Evolutionary conservation across 2,329 filamentous ascomycete species (phyloP).

Genomic region (Fusarium metavorans): DNA sequence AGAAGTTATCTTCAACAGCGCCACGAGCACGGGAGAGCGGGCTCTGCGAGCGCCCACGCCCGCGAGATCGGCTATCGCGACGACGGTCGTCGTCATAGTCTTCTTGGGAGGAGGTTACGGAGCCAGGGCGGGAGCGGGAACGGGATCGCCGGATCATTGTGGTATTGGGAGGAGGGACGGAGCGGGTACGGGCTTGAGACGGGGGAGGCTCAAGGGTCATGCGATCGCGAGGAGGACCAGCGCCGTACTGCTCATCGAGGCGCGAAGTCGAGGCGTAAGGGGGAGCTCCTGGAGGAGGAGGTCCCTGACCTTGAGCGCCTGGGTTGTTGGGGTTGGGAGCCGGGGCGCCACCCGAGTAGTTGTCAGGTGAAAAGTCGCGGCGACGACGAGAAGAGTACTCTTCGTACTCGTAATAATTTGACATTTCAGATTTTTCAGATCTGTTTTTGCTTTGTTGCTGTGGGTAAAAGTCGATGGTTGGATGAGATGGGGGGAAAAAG

Average conservation of each 20-base stretch:
- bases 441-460: background rate
- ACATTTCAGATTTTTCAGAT: conserved; percentile 23
- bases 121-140: conserved; percentile 39
- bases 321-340: conserved; percentile 15
- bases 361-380: conserved; percentile 49
- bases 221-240: conserved; percentile 41
- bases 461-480: background rate
- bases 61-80: conserved; percentile 33
- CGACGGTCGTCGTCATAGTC: conserved; percentile 42
- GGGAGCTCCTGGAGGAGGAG: conserved; percentile 34
- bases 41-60: conserved; percentile 45
- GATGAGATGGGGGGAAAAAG: background rate
- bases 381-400: conserved; percentile 40
- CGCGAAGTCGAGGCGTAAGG: conserved; percentile 41
- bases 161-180: conserved; percentile 48
- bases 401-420: conserved; percentile 48
- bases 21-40: conserved; percentile 56
- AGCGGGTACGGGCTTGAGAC: conserved; percentile 47
- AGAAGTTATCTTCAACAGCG: conserved; percentile 61
- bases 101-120: conserved; percentile 33
- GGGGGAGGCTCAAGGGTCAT: conserved; percentile 47
- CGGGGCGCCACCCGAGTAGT: conserved; percentile 46
- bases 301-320: conserved; percentile 5
- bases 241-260: conserved; percentile 41
- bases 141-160: conserved; percentile 41